Evolutionary conservation across 164 flowering plant species (phyloP).

Genomic region (Vitis amurensis): DNA sequence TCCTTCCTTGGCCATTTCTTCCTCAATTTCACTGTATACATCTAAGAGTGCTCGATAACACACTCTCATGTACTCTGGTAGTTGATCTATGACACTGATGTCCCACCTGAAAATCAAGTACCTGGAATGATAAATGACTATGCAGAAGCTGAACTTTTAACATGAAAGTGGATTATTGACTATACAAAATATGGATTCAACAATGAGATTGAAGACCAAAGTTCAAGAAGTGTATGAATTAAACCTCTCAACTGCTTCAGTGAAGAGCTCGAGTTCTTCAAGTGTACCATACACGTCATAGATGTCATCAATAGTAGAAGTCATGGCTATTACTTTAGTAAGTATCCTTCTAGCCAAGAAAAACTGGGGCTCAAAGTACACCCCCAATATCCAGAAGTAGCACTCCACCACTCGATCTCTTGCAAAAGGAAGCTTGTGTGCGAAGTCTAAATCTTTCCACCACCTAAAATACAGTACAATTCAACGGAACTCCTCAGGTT

Average conservation of each 20-base stretch:
- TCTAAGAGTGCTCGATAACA: constrained; percentile 22
- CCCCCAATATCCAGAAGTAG: constrained; percentile 40
- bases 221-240: background rate
- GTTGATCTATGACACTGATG: constrained; percentile 3
- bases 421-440: constrained; percentile 29
- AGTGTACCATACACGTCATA: constrained; percentile 26
- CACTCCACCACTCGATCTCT: constrained; percentile 43
- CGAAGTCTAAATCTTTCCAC: constrained; percentile 37
- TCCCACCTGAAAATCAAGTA: constrained; percentile 24
- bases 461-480: constrained; percentile 24
- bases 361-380: constrained; percentile 32
- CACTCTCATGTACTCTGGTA: constrained; percentile 26
- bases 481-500: background rate
- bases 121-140: background rate
- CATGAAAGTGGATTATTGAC: too few relatives aligned
- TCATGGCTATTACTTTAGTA: constrained; percentile 16
- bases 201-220: too few relatives aligned
- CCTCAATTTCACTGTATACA: constrained; percentile 23
- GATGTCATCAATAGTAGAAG: constrained; percentile 24
- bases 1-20: constrained; percentile 16
- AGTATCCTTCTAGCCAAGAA: constrained; percentile 10
- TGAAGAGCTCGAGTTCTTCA: constrained; percentile 27
- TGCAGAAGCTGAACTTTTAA: background rate
- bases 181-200: too few relatives aligned
- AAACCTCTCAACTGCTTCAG: constrained; percentile 29